These are phyloP conservation scores for Pseudodiploospora longispora DNA, from an alignment of 2,329 filamentous ascomycete species.

Conservation along the genomic window DNA sequence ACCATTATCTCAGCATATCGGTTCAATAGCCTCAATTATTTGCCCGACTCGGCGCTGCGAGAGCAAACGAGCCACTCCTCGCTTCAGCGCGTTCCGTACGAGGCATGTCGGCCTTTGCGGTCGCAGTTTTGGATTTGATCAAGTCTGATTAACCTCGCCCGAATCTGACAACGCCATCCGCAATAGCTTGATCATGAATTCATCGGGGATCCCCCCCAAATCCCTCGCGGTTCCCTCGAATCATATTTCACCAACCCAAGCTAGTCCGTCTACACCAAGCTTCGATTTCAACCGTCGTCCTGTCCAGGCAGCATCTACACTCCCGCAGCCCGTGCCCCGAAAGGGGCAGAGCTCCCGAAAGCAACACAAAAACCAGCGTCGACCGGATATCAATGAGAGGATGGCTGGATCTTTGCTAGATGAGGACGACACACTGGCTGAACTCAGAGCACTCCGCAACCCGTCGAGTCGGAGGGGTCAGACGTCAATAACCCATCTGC, in stretches of 20 bases:
- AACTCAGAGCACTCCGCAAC: slow-evolving; percentile 56
- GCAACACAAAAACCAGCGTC: slow-evolving; percentile 76
- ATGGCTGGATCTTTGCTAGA: slow-evolving; percentile 35
- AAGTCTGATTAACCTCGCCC: too few relatives aligned
- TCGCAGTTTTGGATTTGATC: too few relatives aligned
- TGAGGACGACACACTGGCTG: slow-evolving; percentile 82
- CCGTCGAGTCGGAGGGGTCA: slow-evolving; percentile 73
- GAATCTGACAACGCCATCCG: background rate
- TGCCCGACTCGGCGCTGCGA: too few relatives aligned
- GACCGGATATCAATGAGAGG: slow-evolving; percentile 44
- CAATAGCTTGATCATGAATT: background rate
- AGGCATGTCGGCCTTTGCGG: too few relatives aligned
- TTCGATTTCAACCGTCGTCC: slow-evolving; percentile 45
- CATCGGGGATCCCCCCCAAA: slow-evolving; percentile 35
- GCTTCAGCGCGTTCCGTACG: too few relatives aligned
- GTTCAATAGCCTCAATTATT: background rate
- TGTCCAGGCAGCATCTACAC: slow-evolving; percentile 25
- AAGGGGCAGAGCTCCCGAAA: slow-evolving; percentile 70
- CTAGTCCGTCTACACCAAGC: slow-evolving; percentile 34
- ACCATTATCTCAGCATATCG: background rate
- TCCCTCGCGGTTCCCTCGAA: slow-evolving; percentile 38
- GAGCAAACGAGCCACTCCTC: too few relatives aligned
- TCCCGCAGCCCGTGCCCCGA: slow-evolving; percentile 44
- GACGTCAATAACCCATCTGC: slow-evolving; percentile 92
- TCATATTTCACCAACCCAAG: slow-evolving; percentile 31